Conservation (phyloP, 495 filamentous ascomycete genomes). For the Penicillium ucsense region DNA sequence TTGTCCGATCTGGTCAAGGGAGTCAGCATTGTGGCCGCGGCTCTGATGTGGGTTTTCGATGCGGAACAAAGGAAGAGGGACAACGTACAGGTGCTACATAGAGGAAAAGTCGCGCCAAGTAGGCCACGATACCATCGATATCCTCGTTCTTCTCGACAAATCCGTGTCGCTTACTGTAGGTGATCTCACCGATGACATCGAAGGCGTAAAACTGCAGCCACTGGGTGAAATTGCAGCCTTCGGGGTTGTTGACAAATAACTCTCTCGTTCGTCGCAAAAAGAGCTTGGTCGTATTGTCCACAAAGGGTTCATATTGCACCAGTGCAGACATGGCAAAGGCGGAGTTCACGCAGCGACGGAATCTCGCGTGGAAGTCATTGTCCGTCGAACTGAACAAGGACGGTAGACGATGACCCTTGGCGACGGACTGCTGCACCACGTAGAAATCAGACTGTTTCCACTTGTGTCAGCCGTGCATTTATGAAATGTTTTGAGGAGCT, state of each 20-base stretch:
- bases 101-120: constrained; percentile 32
- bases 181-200: constrained; percentile 60
- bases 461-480: neutral
- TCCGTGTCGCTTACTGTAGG: constrained; percentile 54
- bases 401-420: constrained; percentile 52
- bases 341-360: constrained; percentile 58
- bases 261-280: constrained; percentile 45
- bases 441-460: constrained; percentile 55
- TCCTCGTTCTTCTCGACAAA: constrained; percentile 51
- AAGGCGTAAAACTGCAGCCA: constrained; percentile 79
- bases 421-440: constrained; percentile 54
- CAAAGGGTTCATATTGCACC: constrained; percentile 64
- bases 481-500: neutral
- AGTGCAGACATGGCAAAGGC: constrained; percentile 68
- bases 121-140: constrained; percentile 41
- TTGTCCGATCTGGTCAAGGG: constrained; percentile 21
- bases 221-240: constrained; percentile 50
- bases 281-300: constrained; percentile 20
- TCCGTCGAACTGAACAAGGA: constrained; percentile 74
- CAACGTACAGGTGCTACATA: constrained; percentile 31
- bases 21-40: neutral
- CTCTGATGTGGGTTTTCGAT: no score
- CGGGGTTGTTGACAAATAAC: constrained; percentile 40
- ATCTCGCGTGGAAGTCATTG: constrained; percentile 61
- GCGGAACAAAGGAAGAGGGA: constrained; percentile 7